Evolutionary conservation across 225 moss, liverwort and hornwort genomes (phyloP).

Genomic region (Lunularia cruciata): DNA sequence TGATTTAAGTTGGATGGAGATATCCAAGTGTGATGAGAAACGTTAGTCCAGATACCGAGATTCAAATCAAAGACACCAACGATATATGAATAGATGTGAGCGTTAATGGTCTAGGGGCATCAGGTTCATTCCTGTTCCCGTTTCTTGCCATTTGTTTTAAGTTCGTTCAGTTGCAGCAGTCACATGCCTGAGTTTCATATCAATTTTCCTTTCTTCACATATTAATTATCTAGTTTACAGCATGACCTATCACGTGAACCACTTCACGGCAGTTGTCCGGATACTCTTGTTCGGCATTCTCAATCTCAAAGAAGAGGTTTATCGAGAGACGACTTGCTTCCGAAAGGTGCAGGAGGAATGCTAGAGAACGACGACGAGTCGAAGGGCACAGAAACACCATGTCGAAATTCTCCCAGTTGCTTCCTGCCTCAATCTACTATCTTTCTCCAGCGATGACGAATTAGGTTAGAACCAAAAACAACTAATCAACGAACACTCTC

Average conservation of each 20-base stretch:
- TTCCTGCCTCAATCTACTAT: no score
- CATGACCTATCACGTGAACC: not conserved
- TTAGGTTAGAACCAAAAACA: no score
- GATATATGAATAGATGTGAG: no score
- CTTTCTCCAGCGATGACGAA: no score
- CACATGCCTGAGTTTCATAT: not conserved
- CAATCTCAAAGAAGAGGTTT: not conserved
- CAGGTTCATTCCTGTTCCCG: no score
- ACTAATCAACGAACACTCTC: no score
- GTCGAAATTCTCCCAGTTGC: not conserved
- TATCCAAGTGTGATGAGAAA: not conserved
- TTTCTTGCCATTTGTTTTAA: no score
- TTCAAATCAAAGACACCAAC: no score
- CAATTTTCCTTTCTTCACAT: not conserved
- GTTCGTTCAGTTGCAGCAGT: no score
- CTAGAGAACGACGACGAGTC: conserved; percentile 19
- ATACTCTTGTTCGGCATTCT: no score
- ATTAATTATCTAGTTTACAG: not conserved
- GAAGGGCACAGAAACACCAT: conserved; percentile 26
- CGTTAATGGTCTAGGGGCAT: no score
- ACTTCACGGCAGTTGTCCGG: not conserved
- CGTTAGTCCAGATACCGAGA: not conserved
- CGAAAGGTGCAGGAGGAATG: conserved; percentile 22
- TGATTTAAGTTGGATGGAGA: not conserved
- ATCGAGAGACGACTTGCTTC: conserved; percentile 7